These are phyloP conservation scores for Tuber magnatum DNA, from an alignment of 495 filamentous ascomycete species.

Conservation along the genomic window DNA sequence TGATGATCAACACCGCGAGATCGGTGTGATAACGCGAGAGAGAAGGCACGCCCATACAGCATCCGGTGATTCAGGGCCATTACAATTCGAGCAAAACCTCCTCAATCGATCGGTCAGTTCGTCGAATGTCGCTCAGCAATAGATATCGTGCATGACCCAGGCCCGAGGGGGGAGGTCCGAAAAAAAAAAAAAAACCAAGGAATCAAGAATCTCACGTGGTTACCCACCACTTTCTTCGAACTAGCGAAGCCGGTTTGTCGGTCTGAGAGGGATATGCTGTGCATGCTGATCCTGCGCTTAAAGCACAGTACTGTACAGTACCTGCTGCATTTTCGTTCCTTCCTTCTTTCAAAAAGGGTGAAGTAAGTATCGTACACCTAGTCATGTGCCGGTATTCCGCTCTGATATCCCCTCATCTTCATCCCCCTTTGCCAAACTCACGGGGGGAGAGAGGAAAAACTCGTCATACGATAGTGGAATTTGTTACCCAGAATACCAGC, in stretches of 20 bases:
- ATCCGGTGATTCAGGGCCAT: too few species aligned
- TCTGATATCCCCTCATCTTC: too few species aligned
- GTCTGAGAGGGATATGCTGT: background rate
- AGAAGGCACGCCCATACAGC: background rate
- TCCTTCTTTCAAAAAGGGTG: background rate
- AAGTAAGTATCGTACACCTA: too few species aligned
- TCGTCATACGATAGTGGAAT: too few species aligned
- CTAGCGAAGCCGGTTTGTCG: background rate
- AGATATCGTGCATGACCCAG: background rate
- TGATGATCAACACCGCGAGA: background rate
- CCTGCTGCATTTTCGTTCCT: background rate
- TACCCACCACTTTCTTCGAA: background rate
- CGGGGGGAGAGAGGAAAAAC: too few species aligned
- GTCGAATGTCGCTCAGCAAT: background rate
- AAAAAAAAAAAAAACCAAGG: too few species aligned
- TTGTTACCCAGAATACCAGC: too few species aligned
- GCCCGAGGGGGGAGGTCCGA: too few species aligned
- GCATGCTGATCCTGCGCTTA: background rate
- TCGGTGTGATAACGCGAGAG: background rate
- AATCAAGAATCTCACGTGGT: background rate
- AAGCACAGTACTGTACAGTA: too few species aligned
- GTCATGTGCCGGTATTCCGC: too few species aligned
- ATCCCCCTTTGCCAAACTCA: too few species aligned
- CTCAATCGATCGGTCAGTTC: background rate
- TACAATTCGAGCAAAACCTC: background rate